Evolutionary conservation across 805 yeast species (phyloP).

Genomic region (Helenozyma baotianmanensis): DNA sequence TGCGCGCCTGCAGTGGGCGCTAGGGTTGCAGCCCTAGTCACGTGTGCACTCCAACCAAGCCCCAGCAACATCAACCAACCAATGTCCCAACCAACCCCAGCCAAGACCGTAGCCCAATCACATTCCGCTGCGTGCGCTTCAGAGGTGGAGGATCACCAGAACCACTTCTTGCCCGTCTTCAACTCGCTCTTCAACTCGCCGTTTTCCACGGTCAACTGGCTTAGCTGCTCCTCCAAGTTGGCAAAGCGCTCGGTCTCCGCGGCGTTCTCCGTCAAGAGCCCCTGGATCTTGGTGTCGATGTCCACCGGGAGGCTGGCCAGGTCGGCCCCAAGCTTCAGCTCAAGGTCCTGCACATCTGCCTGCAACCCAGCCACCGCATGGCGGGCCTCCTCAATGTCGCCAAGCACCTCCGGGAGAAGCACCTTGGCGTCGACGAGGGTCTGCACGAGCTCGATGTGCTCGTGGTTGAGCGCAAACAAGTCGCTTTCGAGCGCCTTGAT

Average conservation of each 20-base stretch:
- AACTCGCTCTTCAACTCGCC: conserved; percentile 20
- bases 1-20: conserved; percentile 1
- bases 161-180: conserved; percentile 27
- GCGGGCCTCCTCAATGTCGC: conserved; percentile 63
- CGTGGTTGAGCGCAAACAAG: conserved; percentile 65
- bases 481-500: conserved; percentile 69
- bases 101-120: too few species aligned
- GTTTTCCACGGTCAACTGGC: conserved; percentile 23
- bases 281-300: conserved; percentile 34
- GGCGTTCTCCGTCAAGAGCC: conserved; percentile 33
- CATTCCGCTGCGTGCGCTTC: too few species aligned
- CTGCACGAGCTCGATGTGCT: conserved; percentile 83
- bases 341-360: conserved; percentile 36
- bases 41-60: not conserved
- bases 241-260: conserved; percentile 36
- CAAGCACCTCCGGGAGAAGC: conserved; percentile 65
- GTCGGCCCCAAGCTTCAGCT: conserved; percentile 26
- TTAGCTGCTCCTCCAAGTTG: conserved; percentile 34
- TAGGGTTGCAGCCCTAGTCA: conserved; percentile 8
- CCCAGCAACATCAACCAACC: not conserved
- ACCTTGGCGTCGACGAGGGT: conserved; percentile 80
- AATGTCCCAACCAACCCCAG: too few species aligned
- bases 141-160: conserved; percentile 10
- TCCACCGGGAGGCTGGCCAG: conserved; percentile 28
- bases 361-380: conserved; percentile 35